phyloP scores from a whole-genome alignment of 2,329 filamentous ascomycete genomes.

The Simplicillium aogashimaense region DNA sequence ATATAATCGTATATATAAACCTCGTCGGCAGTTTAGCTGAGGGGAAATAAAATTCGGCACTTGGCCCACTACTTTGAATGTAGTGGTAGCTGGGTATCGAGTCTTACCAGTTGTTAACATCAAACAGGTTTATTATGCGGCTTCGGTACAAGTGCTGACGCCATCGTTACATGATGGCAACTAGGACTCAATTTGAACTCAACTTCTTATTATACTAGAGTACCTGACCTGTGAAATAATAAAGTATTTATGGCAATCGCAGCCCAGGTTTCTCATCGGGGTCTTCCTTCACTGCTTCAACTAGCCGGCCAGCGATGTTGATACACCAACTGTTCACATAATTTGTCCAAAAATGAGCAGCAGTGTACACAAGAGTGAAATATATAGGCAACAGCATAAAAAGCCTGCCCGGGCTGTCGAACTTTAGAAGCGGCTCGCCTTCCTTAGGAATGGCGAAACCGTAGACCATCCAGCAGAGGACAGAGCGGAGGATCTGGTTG shows the following conservation, averaged over 20 bases:
- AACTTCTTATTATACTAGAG: too few species aligned
- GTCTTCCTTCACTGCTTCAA: constrained; percentile 6
- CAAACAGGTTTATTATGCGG: too few species aligned
- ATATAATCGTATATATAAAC: too few species aligned
- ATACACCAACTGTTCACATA: constrained; percentile 44
- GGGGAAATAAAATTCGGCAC: too few species aligned
- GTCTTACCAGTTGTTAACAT: too few species aligned
- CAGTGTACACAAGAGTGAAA: constrained; percentile 34
- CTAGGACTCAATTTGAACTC: too few species aligned
- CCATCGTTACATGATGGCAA: too few species aligned
- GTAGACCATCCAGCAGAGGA: constrained; percentile 52
- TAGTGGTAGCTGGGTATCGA: too few species aligned
- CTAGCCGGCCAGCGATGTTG: constrained; percentile 27
- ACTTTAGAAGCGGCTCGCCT: constrained; percentile 18
- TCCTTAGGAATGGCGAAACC: constrained; percentile 27
- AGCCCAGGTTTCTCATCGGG: not conserved
- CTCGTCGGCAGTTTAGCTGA: too few species aligned
- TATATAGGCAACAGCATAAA: constrained; percentile 30
- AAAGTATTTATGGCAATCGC: not conserved
- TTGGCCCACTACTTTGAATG: too few species aligned
- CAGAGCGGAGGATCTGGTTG: constrained; percentile 47
- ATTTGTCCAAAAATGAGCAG: constrained; percentile 39
- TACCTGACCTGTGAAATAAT: too few species aligned
- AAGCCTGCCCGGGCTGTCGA: constrained; percentile 24
- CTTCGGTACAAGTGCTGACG: too few species aligned